phyloP scores from a whole-genome alignment of 805 yeast species.

The Candida chauliodis region DNA sequence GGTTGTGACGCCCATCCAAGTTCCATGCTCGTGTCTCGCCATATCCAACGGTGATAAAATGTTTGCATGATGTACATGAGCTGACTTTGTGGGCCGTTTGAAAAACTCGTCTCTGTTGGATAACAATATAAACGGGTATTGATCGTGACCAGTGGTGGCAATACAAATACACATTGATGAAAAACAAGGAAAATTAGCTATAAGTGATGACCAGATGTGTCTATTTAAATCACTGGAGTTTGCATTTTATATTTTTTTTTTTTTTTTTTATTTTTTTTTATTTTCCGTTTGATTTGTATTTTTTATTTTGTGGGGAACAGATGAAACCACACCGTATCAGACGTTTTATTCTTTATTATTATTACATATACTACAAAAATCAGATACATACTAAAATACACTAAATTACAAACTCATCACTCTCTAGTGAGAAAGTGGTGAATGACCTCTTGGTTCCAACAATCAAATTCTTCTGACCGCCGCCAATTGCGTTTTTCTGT shows the following conservation, averaged over 20 bases:
- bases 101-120: conserved; percentile 89
- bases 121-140: conserved; percentile 69
- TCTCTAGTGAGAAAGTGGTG: conserved; percentile 7
- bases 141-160: conserved; percentile 63
- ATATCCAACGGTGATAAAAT: conserved; percentile 72
- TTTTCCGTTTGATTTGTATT: neutral
- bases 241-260: neutral
- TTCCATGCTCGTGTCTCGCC: conserved; percentile 72
- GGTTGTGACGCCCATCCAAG: conserved; percentile 80
- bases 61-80: conserved; percentile 27
- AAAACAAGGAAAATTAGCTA: neutral
- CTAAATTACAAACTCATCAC: conserved; percentile 3
- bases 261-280: too few species aligned
- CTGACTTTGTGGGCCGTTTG: conserved; percentile 64
- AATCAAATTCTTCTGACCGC: neutral
- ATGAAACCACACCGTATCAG: too few species aligned
- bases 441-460: conserved; percentile 8
- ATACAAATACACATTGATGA: conserved; percentile 74
- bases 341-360: too few species aligned
- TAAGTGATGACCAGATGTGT: neutral
- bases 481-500: neutral
- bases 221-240: neutral
- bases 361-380: too few species aligned
- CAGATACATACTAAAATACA: neutral
- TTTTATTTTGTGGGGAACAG: conserved; percentile 1